These are phyloP conservation scores for Phytophthora colocasiae DNA, from an alignment of 352 stramenopile species.

Conservation along the genomic window DNA sequence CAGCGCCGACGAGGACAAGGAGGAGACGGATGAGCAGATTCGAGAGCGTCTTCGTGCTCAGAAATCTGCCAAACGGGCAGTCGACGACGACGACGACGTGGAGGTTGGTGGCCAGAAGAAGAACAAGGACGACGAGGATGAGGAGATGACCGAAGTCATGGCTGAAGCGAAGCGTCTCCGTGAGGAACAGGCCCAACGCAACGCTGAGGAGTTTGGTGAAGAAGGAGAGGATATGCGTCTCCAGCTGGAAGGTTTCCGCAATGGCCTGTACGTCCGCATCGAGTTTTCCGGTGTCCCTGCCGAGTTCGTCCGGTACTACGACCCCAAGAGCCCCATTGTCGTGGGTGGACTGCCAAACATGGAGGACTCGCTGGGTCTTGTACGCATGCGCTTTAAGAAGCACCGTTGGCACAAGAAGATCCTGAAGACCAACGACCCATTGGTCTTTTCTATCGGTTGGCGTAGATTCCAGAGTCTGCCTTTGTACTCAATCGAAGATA, in stretches of 20 bases:
- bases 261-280: constrained; percentile 98
- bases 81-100: constrained; percentile 68
- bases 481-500: constrained; percentile 98
- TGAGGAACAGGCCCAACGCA: constrained; percentile 86
- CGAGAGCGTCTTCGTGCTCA: constrained; percentile 87
- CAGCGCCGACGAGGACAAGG: constrained; percentile 40
- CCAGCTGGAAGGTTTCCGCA: constrained; percentile 95
- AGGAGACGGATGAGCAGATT: constrained; percentile 85
- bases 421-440: constrained; percentile 98
- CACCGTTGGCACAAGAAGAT: constrained; percentile 99
- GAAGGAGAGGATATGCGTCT: constrained; percentile 94
- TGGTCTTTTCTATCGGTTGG: constrained; percentile 99
- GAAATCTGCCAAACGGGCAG: constrained; percentile 92
- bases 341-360: constrained; percentile 96
- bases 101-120: constrained; percentile 38
- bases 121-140: constrained; percentile 76
- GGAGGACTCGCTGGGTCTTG: constrained; percentile 95
- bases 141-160: constrained; percentile 90
- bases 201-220: constrained; percentile 95
- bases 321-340: constrained; percentile 88
- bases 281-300: constrained; percentile 94
- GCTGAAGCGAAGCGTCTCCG: constrained; percentile 81
- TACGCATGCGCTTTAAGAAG: constrained; percentile 98
- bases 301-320: constrained; percentile 97
- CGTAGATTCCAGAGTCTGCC: constrained; percentile 98